Evolutionary conservation across 2,329 filamentous ascomycete genomes (phyloP).

Genomic region (Colletotrichum falcatum): DNA sequence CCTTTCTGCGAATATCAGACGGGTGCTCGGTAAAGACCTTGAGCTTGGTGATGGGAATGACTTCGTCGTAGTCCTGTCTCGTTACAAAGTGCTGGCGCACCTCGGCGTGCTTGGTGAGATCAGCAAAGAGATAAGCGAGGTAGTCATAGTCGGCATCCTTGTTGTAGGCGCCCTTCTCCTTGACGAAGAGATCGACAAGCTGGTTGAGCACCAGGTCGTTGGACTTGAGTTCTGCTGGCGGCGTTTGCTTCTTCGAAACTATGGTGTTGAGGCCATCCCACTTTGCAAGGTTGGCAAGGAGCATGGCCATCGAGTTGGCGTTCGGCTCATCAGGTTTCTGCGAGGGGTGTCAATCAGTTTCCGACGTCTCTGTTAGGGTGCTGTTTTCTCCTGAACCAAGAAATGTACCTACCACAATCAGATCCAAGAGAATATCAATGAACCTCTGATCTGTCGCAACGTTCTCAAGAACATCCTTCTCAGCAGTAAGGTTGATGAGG

Average conservation of each 20-base stretch:
- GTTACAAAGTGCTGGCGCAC: slow-evolving; percentile 81
- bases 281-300: slow-evolving; percentile 92
- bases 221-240: slow-evolving; percentile 77
- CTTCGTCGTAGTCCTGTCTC: slow-evolving; percentile 79
- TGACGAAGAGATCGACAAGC: slow-evolving; percentile 95
- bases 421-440: slow-evolving; percentile 76
- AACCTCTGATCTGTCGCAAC: slow-evolving; percentile 86
- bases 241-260: slow-evolving; percentile 73
- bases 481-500: slow-evolving; percentile 86
- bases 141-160: slow-evolving; percentile 90
- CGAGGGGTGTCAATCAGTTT: slow-evolving; percentile 1
- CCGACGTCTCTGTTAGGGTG: slow-evolving; percentile 21
- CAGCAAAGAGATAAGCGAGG: slow-evolving; percentile 92
- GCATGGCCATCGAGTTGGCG: slow-evolving; percentile 88
- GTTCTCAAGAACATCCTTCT: slow-evolving; percentile 78
- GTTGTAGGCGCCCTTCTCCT: slow-evolving; percentile 86
- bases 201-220: slow-evolving; percentile 86
- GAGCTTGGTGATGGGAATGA: slow-evolving; percentile 92
- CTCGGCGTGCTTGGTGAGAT: slow-evolving; percentile 84
- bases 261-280: slow-evolving; percentile 78
- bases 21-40: slow-evolving; percentile 94
- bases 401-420: slow-evolving; percentile 75
- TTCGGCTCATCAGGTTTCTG: slow-evolving; percentile 81
- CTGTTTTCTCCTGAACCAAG: neutral
- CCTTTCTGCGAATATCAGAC: slow-evolving; percentile 84